These are phyloP conservation scores for Candida chauliodis DNA, from an alignment of 805 yeast genomes.

Conservation along the genomic window DNA sequence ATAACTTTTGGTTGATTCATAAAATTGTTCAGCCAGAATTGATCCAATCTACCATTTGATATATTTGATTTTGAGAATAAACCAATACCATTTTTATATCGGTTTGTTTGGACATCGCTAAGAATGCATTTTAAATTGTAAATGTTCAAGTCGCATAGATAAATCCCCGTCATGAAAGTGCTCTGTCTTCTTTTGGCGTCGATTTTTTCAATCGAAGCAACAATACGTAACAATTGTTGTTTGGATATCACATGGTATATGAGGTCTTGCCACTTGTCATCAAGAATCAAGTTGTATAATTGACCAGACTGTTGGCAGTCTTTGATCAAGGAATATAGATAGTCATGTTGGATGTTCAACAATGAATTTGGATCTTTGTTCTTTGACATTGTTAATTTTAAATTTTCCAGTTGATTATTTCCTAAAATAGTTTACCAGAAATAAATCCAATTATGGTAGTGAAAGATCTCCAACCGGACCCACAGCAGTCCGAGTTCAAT, in stretches of 20 bases:
- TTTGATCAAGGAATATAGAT: conserved; percentile 28
- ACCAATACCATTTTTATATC: conserved; percentile 73
- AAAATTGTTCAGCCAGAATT: conserved; percentile 17
- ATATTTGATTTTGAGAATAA: conserved; percentile 59
- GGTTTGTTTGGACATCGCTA: conserved; percentile 68
- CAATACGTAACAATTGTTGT: conserved; percentile 48
- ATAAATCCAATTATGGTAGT: too few species aligned
- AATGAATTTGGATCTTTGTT: conserved; percentile 24
- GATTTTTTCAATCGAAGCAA: conserved; percentile 61
- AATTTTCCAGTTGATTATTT: not conserved
- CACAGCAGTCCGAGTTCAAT: not conserved
- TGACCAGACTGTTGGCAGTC: conserved; percentile 25
- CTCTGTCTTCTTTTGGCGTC: conserved; percentile 61
- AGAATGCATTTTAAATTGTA: conserved; percentile 72
- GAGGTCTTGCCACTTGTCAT: conserved; percentile 48
- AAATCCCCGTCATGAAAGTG: conserved; percentile 71
- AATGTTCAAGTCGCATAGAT: conserved; percentile 65
- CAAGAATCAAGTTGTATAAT: conserved; percentile 48
- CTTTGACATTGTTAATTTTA: conserved; percentile 4
- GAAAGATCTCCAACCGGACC: too few species aligned
- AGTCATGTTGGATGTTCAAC: conserved; percentile 26
- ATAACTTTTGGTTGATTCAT: conserved; percentile 27
- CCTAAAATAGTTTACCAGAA: not conserved
- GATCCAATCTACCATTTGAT: not conserved
- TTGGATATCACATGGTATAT: conserved; percentile 46